Evolutionary conservation across 257 asterid species (phyloP).

Genomic region (Ilex aquifolium): DNA sequence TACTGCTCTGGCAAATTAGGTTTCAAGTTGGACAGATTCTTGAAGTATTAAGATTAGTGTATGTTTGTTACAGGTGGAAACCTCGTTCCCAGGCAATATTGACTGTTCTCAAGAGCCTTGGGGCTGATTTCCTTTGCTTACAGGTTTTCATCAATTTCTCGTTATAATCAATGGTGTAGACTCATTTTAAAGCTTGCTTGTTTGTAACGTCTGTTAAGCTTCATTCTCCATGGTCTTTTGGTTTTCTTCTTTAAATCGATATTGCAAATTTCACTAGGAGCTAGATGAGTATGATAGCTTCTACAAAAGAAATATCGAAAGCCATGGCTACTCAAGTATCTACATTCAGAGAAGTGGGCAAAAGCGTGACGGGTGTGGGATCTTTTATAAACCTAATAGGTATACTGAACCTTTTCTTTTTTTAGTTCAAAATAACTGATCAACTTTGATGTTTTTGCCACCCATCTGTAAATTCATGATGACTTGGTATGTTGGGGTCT

Average conservation of each 20-base stretch:
- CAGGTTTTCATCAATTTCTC: slow-evolving; percentile 42
- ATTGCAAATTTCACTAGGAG: slow-evolving; percentile 44
- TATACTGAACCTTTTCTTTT: slow-evolving; percentile 24
- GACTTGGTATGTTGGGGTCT: background rate
- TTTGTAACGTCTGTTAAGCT: background rate
- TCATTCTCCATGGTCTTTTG: slow-evolving; percentile 3
- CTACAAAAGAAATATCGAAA: slow-evolving; percentile 69
- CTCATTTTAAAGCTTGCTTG: background rate
- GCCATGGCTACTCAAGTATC: slow-evolving; percentile 76
- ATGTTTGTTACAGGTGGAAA: slow-evolving; percentile 66
- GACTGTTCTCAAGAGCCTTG: slow-evolving; percentile 60
- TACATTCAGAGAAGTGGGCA: slow-evolving; percentile 75
- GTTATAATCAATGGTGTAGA: background rate
- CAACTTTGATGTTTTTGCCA: background rate
- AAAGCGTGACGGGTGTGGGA: slow-evolving; percentile 93
- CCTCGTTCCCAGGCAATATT: slow-evolving; percentile 74
- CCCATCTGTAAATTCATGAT: background rate
- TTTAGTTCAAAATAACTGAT: background rate
- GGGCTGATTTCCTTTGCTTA: slow-evolving; percentile 77
- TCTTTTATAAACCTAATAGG: slow-evolving; percentile 65
- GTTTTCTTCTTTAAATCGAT: slow-evolving; percentile 9
- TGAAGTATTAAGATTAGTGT: background rate
- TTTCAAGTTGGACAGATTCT: background rate
- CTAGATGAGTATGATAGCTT: slow-evolving; percentile 84
- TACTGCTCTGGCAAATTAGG: background rate